Percentiles rank a stretch among this genome's conserved stretches.
phyloP scores from a whole-genome alignment of 164 flowering plant species.

The Macadamia tetraphylla region DNA sequence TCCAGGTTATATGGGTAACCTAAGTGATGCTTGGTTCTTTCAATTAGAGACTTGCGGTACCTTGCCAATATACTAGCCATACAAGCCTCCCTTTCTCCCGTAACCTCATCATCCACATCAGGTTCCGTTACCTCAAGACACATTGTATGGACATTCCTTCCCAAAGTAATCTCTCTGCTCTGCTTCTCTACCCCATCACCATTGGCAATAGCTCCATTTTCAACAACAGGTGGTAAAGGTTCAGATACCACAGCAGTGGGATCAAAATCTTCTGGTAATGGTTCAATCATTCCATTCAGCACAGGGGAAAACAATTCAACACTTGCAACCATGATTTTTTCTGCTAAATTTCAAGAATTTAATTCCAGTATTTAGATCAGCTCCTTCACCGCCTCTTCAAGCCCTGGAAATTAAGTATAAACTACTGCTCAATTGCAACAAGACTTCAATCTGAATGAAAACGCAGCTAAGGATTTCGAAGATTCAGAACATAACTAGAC shows the following conservation, averaged over 20 bases:
- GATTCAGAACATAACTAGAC: too few relatives aligned
- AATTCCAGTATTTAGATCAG: not conserved
- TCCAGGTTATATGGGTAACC: conserved; percentile 98
- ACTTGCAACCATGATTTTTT: conserved; percentile 27
- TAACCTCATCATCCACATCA: conserved; percentile 75
- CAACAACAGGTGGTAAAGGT: conserved; percentile 33
- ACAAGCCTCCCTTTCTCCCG: conserved; percentile 88
- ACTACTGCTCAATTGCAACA: not conserved
- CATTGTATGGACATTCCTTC: conserved; percentile 77
- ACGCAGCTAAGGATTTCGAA: not conserved
- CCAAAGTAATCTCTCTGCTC: conserved; percentile 66
- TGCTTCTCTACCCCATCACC: conserved; percentile 14
- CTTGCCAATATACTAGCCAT: conserved; percentile 94
- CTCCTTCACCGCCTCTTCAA: not conserved
- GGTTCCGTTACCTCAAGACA: conserved; percentile 85
- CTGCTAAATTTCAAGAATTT: not conserved
- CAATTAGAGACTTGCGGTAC: conserved; percentile 57
- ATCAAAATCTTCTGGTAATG: conserved; percentile 36
- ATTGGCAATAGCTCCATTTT: conserved; percentile 5
- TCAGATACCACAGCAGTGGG: conserved; percentile 36
- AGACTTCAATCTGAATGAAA: not conserved
- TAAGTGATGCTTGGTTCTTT: conserved; percentile 83
- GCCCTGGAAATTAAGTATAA: not conserved
- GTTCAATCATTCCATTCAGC: conserved; percentile 19
- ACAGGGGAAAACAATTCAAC: conserved; percentile 2